Base-by-base conservation (phyloP, 1,284 basidiomycete species). In the Leccinum angustisporum region DNA sequence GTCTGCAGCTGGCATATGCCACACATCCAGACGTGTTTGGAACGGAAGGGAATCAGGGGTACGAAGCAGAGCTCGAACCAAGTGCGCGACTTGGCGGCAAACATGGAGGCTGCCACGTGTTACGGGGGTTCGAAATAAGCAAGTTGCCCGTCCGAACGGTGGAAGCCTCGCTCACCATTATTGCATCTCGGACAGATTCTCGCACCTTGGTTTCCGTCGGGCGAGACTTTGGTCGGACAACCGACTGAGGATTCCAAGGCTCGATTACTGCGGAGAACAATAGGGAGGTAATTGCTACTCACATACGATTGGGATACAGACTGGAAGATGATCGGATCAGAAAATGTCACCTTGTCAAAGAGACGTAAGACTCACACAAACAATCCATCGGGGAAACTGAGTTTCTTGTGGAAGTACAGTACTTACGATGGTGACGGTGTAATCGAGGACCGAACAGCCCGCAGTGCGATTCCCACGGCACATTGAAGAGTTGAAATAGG, bases 51-150 rank as follows among this genome's bases (percentile, higher is more conserved):
- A 33, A 84, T 72, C 57, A 84, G 70, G 25, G 80, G 83, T 11
- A 84, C 75, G 67, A 80, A 82, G 67, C 79, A 85, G 21, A 84
- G 61, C 66, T 84, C 82, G 66, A 84, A 80, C 83, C 83, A 85
- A 14, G 68, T 77, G 59, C 83, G 77, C 4, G 81, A 75, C 64
- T 82, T 84, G 56, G 78, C 81, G 31, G 76, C 74, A 59, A 78
- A 73, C 65, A 80, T 83, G 61, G 80, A 72, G 7, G 73, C 82
- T 84, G 58, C 16, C 50, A 10, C 7, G 5, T 16, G 36, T 36
- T 5, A 31, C 25, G 10, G 27, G 4, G 38, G 21, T 53, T 10
- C 16, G 8, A 40, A 8, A 48, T 48, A 48, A 48, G 46, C 46
- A 10, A 25, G 43, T 46, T 0, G 11, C 7, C 36, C 0, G 9